These are phyloP conservation scores for Puccinia coronata DNA, from an alignment of 1,284 basidiomycete species.

Conservation along the genomic window DNA sequence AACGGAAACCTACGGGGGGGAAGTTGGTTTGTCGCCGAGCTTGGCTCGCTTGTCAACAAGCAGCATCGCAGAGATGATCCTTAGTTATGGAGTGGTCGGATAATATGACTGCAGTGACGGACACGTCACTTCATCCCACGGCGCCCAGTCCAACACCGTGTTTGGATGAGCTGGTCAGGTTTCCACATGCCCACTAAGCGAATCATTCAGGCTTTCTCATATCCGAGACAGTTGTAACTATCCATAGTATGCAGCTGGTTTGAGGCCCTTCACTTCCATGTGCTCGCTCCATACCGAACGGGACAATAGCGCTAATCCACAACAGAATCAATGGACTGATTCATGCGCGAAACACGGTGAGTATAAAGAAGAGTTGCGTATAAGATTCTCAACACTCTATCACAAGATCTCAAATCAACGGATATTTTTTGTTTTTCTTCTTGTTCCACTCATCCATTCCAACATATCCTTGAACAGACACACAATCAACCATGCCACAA, in stretches of 20 bases:
- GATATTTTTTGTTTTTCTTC: not conserved
- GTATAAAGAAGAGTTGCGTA: too few species aligned
- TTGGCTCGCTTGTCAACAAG: not conserved
- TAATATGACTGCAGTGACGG: too few species aligned
- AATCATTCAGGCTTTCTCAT: not conserved
- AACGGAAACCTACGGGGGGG: not conserved
- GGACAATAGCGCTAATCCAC: not conserved
- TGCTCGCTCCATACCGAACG: not conserved
- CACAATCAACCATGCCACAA: not conserved
- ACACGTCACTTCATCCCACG: not conserved
- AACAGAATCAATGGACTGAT: not conserved
- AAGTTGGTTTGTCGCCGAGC: not conserved
- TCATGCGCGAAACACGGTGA: not conserved
- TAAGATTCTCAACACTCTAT: not conserved
- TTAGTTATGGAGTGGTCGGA: not conserved
- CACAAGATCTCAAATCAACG: not conserved
- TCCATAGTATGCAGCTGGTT: not conserved
- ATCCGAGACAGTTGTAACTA: not conserved
- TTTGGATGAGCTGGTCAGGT: not conserved
- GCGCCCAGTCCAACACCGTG: not conserved
- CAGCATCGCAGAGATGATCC: not conserved
- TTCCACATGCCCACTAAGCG: constrained; percentile 1
- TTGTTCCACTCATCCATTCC: not conserved
- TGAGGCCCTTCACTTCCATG: not conserved
- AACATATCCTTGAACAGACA: not conserved